Base-by-base conservation (phyloP, 2,329 filamentous ascomycete species). In the Paraphaeosphaeria sporulosa region DNA sequence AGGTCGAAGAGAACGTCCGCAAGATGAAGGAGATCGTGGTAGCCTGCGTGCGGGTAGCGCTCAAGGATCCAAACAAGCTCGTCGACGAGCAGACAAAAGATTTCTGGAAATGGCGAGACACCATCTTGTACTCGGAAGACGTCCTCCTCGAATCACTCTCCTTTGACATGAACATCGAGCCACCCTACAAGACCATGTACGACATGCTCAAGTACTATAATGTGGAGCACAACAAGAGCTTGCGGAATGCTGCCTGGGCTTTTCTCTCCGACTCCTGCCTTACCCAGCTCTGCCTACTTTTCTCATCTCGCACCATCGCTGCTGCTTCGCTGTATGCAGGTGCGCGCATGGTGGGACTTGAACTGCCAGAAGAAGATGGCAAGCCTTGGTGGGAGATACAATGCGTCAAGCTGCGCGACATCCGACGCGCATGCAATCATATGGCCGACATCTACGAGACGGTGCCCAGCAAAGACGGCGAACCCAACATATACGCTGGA, bases 51-150 rank as follows among this genome's bases (percentile, higher is more conserved):
- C 92, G 94, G 66, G 93, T 97, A 21, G 95, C 94, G 30, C 93
- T 97, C 78, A 98, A 99, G 81, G 94, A 98, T 69, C 85, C 92
- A 1, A 91, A 93, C 70, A 86, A 97, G 60, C 84, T 94, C 56
- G 92, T 98, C 55, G 95, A 99, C 75, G 95, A 98, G 79, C 94
- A 98, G 78, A 96, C 91, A 68, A 98, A 97, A 74, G 95, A 99
- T 74, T 99, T 95, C 76, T 99, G 95, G 95, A 88, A 91, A 72
- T 99, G 95, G 95, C 88, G 93, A 62, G 95, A 99, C 75, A 95
- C 90, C 60, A 96, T 99, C 59, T 82, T 98, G 15, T 90, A 91
- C 66, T 93, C 96, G 73, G 95, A 99, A 79, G 95, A 98, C 75
- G 83, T 94, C 46, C 90, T 99, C 81, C 85, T 99, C 17, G 95